Conservation (phyloP, 2,329 filamentous ascomycete species). For the Exophiala mesophila region DNA sequence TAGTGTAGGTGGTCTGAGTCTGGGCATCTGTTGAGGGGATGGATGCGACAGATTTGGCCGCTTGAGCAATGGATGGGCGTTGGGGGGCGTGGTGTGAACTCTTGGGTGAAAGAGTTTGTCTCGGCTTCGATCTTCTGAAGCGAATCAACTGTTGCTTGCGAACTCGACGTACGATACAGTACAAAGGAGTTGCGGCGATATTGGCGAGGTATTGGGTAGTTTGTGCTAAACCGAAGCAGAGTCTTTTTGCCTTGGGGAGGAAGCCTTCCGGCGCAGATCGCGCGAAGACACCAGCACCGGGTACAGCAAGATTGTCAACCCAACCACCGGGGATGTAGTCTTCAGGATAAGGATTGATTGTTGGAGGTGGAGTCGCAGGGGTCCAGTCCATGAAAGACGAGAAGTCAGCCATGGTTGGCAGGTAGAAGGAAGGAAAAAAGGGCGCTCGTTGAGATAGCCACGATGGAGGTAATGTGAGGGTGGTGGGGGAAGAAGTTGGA, state of each 20-base stretch:
- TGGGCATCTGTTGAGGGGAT: too few species aligned
- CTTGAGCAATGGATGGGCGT: too few species aligned
- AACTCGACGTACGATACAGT: slow-evolving; percentile 15
- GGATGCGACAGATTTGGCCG: too few species aligned
- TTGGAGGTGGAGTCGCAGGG: slow-evolving; percentile 16
- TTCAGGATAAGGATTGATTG: slow-evolving; percentile 14
- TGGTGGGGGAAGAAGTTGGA: too few species aligned
- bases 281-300: slow-evolving; percentile 12
- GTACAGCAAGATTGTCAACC: slow-evolving; percentile 10
- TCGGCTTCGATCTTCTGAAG: too few species aligned
- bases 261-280: slow-evolving; percentile 7
- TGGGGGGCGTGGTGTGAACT: too few species aligned
- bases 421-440: background rate
- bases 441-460: background rate
- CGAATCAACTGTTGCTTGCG: slow-evolving; percentile 4
- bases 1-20: too few species aligned
- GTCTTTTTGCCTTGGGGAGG: slow-evolving; percentile 14
- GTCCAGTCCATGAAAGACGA: slow-evolving; percentile 23
- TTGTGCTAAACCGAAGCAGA: slow-evolving; percentile 13
- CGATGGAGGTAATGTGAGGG: slow-evolving; percentile 2
- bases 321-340: slow-evolving; percentile 22
- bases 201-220: slow-evolving; percentile 4
- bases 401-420: slow-evolving; percentile 22
- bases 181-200: slow-evolving; percentile 11
- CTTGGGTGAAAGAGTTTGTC: too few species aligned